Base-by-base conservation (phyloP, 2,329 filamentous ascomycete species). In the Ophiocordyceps polyrhachis-furcata region DNA sequence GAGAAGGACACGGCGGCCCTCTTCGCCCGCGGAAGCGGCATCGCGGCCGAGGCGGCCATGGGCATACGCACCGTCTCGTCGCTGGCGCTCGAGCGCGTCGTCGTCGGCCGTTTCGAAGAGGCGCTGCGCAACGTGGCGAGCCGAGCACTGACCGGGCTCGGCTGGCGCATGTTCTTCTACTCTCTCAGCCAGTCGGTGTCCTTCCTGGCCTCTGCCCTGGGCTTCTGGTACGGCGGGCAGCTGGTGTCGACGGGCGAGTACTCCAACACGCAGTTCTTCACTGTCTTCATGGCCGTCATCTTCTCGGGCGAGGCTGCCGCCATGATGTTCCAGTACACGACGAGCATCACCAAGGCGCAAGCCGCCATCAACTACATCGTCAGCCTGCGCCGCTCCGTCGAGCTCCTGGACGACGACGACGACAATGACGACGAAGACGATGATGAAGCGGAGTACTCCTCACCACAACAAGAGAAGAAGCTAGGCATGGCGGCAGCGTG, bases 301-400 rank as follows among this genome's bases (percentile, higher is more conserved):
- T 71, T 65, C 48, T 63, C 64, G 0, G 63, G 61, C 4, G 60
- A 69, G 58, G 58, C 63, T 5, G 59, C 64, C 3, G 60, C 62
- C 3, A 49, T 53, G 38, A 49, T 68, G n/a, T 68, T 68, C 51
- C 59, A 69, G 41, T 68, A 70, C 49, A 64, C 64, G 2, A 70
- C 69, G 4, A 71, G 65, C 49, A 63, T 76, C 44, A 72, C 68
- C 44, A 71, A 70, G 50, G 69, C 68, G 0, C 58, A 61, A 29
- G 56, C 58, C 1, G 65, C 68, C 4, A 67, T 67, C 32, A 71
- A 70, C 56, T 70, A 70, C 52, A 65, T 72, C 49, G 57, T 71
- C 48, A 53, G 56, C 41, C 60, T 71, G 21, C 56, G 63, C 6
- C 50, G 49, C 9, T 51, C 58, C 32, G 46, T 56, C 5, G 49